Evolutionary conservation across 2,329 filamentous ascomycete species (phyloP).

Genomic region (Decorospora gaudefroyi): DNA sequence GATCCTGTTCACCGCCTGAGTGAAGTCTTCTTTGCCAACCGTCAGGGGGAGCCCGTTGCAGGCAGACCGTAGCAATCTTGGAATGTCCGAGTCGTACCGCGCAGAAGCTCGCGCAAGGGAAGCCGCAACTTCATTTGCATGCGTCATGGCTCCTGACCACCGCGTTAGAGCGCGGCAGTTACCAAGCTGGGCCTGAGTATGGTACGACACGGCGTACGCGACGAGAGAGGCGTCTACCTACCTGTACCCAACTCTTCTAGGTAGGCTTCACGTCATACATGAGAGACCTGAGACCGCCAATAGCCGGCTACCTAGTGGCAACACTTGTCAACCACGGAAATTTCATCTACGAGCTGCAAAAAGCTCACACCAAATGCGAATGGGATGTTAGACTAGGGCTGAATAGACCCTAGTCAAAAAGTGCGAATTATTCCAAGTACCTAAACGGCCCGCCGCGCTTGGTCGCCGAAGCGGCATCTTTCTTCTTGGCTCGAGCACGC

Average conservation of each 20-base stretch:
- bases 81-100: conserved; percentile 33
- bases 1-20: conserved; percentile 37
- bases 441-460: conserved; percentile 31
- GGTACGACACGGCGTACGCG: conserved; percentile 12
- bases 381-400: too few species aligned
- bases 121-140: conserved; percentile 17
- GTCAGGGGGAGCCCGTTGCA: conserved; percentile 26
- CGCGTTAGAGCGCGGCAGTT: conserved; percentile 19
- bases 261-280: too few species aligned
- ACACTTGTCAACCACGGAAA: neutral
- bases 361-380: too few species aligned
- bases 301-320: too few species aligned
- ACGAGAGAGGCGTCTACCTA: conserved; percentile 12
- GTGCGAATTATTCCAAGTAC: too few species aligned
- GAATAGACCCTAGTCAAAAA: conserved; percentile 12
- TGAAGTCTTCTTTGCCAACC: conserved; percentile 18
- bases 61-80: conserved; percentile 30
- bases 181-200: conserved; percentile 16
- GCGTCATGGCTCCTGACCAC: conserved; percentile 30
- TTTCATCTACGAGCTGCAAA: too few species aligned
- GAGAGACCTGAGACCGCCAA: neutral
- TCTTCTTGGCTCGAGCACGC: conserved; percentile 26
- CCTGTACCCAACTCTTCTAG: too few species aligned
- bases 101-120: conserved; percentile 22
- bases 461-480: conserved; percentile 31